These are phyloP conservation scores for Fusarium nisikadoi DNA, from an alignment of 2,329 filamentous ascomycete species.

Conservation along the genomic window DNA sequence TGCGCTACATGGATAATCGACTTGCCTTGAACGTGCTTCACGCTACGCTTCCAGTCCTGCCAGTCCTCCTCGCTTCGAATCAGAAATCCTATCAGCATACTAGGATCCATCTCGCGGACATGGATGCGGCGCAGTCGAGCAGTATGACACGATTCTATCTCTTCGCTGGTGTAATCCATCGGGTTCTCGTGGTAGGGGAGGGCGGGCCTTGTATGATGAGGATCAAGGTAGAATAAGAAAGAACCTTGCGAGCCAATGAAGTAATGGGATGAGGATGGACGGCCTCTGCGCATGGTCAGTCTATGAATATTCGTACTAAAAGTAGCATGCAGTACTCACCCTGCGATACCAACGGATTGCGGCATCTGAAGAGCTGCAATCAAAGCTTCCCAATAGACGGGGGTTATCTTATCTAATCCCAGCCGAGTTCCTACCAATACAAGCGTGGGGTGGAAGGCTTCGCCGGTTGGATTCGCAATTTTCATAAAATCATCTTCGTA, in stretches of 20 bases:
- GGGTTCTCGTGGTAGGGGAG: constrained; percentile 70
- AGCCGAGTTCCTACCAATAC: constrained; percentile 89
- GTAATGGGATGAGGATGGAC: constrained; percentile 85
- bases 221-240: constrained; percentile 93
- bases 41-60: constrained; percentile 80
- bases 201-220: constrained; percentile 83
- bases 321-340: constrained; percentile 64
- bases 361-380: constrained; percentile 85
- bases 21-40: constrained; percentile 82
- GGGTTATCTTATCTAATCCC: constrained; percentile 93
- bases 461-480: constrained; percentile 74
- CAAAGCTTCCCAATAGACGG: constrained; percentile 94
- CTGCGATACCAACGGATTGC: constrained; percentile 96
- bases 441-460: constrained; percentile 81
- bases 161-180: constrained; percentile 72
- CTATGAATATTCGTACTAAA: not conserved
- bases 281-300: constrained; percentile 68
- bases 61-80: constrained; percentile 87
- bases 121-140: constrained; percentile 83
- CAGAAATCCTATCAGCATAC: constrained; percentile 95
- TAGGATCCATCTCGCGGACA: constrained; percentile 94
- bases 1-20: constrained; percentile 86
- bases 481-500: constrained; percentile 90
- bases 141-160: constrained; percentile 88
- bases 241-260: constrained; percentile 73